Evolutionary conservation across 371 early-diverging fungal genomes (phyloP).

Genomic region (Mucor circinelloides): DNA sequence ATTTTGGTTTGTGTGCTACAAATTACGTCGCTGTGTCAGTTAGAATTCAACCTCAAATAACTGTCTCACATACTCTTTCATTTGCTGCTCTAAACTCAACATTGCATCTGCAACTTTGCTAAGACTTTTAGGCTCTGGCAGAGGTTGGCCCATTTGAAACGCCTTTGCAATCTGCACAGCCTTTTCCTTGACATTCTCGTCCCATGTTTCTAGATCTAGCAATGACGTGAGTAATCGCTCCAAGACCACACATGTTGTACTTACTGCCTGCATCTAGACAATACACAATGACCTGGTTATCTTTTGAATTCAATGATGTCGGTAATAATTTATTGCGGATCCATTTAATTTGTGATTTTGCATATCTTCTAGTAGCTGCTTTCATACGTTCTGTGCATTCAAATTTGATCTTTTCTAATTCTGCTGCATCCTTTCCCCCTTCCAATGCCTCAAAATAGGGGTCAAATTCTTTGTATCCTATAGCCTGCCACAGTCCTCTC

Average conservation of each 20-base stretch:
- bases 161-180: conserved; percentile 55
- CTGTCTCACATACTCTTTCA: conserved; percentile 32
- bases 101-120: conserved; percentile 41
- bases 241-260: not conserved
- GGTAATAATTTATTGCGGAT: conserved; percentile 85
- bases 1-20: conserved; percentile 52
- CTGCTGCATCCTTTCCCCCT: conserved; percentile 18
- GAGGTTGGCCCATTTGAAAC: conserved; percentile 27
- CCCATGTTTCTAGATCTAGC: conserved; percentile 58
- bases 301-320: conserved; percentile 32
- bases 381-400: conserved; percentile 84
- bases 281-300: conserved; percentile 55
- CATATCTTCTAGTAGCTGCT: conserved; percentile 82
- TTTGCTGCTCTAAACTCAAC: conserved; percentile 26
- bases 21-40: conserved; percentile 2
- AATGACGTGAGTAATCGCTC: not conserved
- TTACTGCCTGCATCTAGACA: conserved; percentile 82
- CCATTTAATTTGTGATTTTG: conserved; percentile 88
- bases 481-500: conserved; percentile 82
- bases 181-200: conserved; percentile 54
- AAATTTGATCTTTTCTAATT: conserved; percentile 47
- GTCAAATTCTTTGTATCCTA: conserved; percentile 89
- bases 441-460: conserved; percentile 65
- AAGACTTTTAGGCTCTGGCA: conserved; percentile 46
- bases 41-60: not conserved